Evolutionary conservation across 768 basidiomycete genomes (phyloP).

Genomic region (Termitomyces eurrhizus): DNA sequence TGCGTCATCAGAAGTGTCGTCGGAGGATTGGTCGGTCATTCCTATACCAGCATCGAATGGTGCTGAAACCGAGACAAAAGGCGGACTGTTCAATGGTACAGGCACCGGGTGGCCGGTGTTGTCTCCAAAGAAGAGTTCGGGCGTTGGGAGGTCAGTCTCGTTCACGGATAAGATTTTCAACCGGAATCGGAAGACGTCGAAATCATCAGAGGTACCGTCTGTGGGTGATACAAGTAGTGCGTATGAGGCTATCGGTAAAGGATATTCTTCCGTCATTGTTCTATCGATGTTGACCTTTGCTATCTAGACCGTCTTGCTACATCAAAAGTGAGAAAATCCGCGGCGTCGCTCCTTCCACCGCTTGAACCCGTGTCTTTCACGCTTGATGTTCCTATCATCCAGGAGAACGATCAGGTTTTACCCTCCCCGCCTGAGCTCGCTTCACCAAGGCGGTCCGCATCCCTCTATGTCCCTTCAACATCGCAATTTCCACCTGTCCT

Average conservation of each 20-base stretch:
- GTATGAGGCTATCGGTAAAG: slow-evolving; percentile 39
- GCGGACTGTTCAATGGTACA: slow-evolving; percentile 19
- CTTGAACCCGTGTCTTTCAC: slow-evolving; percentile 21
- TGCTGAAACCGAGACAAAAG: background rate
- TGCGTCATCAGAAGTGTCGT: slow-evolving; percentile 56
- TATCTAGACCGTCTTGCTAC: slow-evolving; percentile 16
- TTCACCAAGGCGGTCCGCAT: slow-evolving; percentile 18
- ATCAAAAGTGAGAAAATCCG: slow-evolving; percentile 15
- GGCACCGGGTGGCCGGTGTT: slow-evolving; percentile 44
- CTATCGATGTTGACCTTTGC: background rate
- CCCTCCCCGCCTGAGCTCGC: slow-evolving; percentile 17
- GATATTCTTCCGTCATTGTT: background rate
- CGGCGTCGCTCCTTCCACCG: slow-evolving; percentile 18
- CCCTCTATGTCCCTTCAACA: slow-evolving; percentile 16
- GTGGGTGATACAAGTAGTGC: slow-evolving; percentile 29
- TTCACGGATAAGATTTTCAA: slow-evolving; percentile 61
- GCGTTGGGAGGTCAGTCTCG: slow-evolving; percentile 47
- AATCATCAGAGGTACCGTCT: slow-evolving; percentile 39
- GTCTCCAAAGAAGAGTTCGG: slow-evolving; percentile 48
- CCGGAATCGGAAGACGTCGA: slow-evolving; percentile 51
- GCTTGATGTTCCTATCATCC: slow-evolving; percentile 15
- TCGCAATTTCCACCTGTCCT: slow-evolving; percentile 17
- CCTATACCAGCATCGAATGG: slow-evolving; percentile 53
- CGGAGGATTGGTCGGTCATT: slow-evolving; percentile 63
- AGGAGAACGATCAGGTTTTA: slow-evolving; percentile 5